Conservation (phyloP, 192 early-diverging fungal species). For the Spizellomyces punctatus region DNA sequence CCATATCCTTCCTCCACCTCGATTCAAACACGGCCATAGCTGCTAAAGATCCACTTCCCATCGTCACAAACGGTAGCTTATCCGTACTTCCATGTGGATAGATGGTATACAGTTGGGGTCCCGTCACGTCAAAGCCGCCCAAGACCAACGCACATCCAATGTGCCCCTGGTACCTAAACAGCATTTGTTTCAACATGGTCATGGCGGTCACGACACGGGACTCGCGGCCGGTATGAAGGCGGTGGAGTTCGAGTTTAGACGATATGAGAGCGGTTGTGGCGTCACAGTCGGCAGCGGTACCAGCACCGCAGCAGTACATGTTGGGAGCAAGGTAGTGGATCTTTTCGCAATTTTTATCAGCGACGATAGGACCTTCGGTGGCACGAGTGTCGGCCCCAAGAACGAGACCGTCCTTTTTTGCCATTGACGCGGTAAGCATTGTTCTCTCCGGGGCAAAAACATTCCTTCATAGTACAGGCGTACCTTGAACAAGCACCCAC, state of each 20-base stretch:
- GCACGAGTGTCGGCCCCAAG: conserved; percentile 98
- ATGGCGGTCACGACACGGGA: conserved; percentile 89
- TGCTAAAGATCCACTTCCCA: conserved; percentile 92
- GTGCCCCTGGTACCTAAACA: conserved; percentile 96
- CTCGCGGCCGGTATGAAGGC: conserved; percentile 85
- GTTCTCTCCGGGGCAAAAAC: too few species aligned
- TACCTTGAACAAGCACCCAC: conserved; percentile 89
- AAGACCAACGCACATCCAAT: conserved; percentile 93
- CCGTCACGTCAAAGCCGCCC: conserved; percentile 89
- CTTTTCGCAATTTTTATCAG: conserved; percentile 99
- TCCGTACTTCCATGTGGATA: conserved; percentile 95
- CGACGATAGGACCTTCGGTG: conserved; percentile 92
- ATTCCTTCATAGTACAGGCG: not conserved
- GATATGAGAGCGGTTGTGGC: conserved; percentile 91
- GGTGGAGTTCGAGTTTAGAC: conserved; percentile 93
- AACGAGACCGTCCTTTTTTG: conserved; percentile 78
- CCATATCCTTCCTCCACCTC: conserved; percentile 76
- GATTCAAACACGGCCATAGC: conserved; percentile 97
- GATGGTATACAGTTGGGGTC: conserved; percentile 90
- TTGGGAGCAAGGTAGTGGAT: conserved; percentile 98
- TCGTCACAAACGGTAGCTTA: conserved; percentile 94
- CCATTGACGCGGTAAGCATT: not conserved
- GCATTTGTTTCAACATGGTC: conserved; percentile 97
- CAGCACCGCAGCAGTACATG: conserved; percentile 97
- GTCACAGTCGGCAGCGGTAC: conserved; percentile 99